These are phyloP conservation scores for Suillus weaverae DNA, from an alignment of 768 basidiomycete species.

Conservation along the genomic window DNA sequence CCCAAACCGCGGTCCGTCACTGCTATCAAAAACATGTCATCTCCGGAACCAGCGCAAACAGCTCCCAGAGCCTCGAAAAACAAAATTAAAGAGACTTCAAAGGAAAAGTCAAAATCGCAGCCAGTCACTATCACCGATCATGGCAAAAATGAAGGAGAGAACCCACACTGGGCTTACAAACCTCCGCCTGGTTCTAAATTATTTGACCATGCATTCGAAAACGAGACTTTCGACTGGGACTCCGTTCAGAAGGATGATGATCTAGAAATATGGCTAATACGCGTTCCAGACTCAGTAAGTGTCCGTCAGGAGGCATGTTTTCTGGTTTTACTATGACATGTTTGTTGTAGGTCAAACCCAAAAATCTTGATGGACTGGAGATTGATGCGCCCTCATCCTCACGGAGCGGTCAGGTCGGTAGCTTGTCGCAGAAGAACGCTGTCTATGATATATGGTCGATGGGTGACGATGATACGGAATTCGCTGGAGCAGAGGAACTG, in stretches of 20 bases:
- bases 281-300: constrained; percentile 62
- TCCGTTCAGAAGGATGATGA: constrained; percentile 53
- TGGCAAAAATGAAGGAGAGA: constrained; percentile 52
- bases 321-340: not conserved
- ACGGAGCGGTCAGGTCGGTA: constrained; percentile 45
- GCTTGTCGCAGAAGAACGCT: constrained; percentile 51
- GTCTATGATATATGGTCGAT: constrained; percentile 69
- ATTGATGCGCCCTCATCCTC: constrained; percentile 46
- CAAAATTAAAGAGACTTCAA: constrained; percentile 18
- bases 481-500: constrained; percentile 62
- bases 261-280: constrained; percentile 69
- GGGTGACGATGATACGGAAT: constrained; percentile 37
- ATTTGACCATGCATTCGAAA: constrained; percentile 47
- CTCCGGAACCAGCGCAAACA: constrained; percentile 19
- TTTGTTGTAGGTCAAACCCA: constrained; percentile 57
- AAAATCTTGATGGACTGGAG: constrained; percentile 54
- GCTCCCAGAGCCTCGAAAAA: constrained; percentile 7
- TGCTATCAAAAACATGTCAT: constrained; percentile 21
- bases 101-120: constrained; percentile 11
- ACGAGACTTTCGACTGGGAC: constrained; percentile 68
- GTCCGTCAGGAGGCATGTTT: constrained; percentile 24
- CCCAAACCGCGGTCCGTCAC: not conserved
- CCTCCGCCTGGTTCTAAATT: constrained; percentile 55
- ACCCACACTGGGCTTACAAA: constrained; percentile 58
- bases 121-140: constrained; percentile 19